phyloP scores from a whole-genome alignment of 2,329 filamentous ascomycete species.

The Bipolaris victoriae region DNA sequence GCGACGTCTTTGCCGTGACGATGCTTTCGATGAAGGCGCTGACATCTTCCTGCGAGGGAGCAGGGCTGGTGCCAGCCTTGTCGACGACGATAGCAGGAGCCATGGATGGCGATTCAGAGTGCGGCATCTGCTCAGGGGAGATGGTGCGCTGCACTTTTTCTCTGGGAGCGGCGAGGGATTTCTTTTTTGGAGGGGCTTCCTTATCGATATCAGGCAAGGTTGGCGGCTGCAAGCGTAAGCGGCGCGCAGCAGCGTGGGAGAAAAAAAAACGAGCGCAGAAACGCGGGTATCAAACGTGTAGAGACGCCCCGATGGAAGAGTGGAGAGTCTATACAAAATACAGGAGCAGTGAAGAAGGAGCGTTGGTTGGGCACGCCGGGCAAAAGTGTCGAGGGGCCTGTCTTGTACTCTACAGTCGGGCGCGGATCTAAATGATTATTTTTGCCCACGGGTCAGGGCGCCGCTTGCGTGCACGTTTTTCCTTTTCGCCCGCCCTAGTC shows the following conservation, averaged over 20 bases:
- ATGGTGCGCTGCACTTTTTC: constrained; percentile 12
- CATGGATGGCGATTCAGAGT: constrained; percentile 59
- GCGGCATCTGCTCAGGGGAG: constrained; percentile 51
- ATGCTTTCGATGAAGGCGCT: constrained; percentile 52
- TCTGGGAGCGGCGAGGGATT: constrained; percentile 18
- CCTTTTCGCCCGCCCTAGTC: constrained; percentile 24
- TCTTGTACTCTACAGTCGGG: constrained; percentile 30
- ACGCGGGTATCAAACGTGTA: constrained; percentile 29
- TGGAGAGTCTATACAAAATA: constrained; percentile 41
- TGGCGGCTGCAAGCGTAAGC: constrained; percentile 24
- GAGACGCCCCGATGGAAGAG: constrained; percentile 36
- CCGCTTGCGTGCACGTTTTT: constrained; percentile 27
- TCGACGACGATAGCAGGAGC: constrained; percentile 54
- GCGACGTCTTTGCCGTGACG: constrained; percentile 60
- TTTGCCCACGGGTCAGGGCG: constrained; percentile 21
- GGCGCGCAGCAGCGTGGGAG: constrained; percentile 18
- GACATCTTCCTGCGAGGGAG: constrained; percentile 57
- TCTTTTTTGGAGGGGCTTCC: constrained; percentile 37
- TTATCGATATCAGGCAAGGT: constrained; percentile 38
- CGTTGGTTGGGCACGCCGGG: constrained; percentile 22
- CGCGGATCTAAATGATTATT: constrained; percentile 35
- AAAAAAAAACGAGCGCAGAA: constrained; percentile 2
- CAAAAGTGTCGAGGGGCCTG: constrained; percentile 16
- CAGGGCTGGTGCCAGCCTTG: constrained; percentile 50
- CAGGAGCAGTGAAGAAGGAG: constrained; percentile 23